Evolutionary conservation across 441 rosid genomes (phyloP), one percentile per base, ranked within the genome.

Genomic region (Adansonia rubrostipa): DNA sequence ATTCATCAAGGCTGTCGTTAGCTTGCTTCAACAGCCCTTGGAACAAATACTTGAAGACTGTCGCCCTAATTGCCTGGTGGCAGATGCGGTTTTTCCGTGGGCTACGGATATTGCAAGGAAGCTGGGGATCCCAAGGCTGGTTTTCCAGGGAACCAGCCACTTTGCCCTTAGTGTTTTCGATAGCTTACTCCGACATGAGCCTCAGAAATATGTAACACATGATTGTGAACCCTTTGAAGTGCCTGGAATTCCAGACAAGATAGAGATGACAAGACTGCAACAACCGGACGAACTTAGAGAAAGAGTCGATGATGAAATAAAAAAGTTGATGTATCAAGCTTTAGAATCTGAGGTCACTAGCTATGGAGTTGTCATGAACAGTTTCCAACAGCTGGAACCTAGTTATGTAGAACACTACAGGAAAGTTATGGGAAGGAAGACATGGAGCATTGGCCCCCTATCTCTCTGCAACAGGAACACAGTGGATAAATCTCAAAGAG

Each of bases 331-430:
- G 42, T 17, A 63, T 33, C 3, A 63, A 15, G 45, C 14, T 63
- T 5, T 33, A 9, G 84, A 81, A 67, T 78, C 87, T 0, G 87
- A 86, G 24, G 5, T 51, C 5, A 78, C 69, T 67, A 83, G 91
- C 79, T 85, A 67, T 1, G 91, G 93, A 9, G 80, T 83, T 40
- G 9, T 90, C 15, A 73, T 91, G 51, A 90, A 90, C 68, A 88
- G 90, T 76, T 90, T 90, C 81, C 60, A 17, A 71, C 48, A 28
- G 14, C 28, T 28, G 20, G 50, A 65, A 65, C 50, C 70, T 13
- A 22, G 36, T 54, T 90, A 89, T 67, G 89, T 79, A 0, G 87
- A 89, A 53, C 75, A 82, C 73, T 86, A 79, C 85, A 83, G 80
- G 63, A 83, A 83, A 1, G 65, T 57, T 56, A 33, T 81, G 11